These are phyloP conservation scores for Metarhizium anisopliae DNA, from an alignment of 2,329 filamentous ascomycete genomes.

Conservation along the genomic window DNA sequence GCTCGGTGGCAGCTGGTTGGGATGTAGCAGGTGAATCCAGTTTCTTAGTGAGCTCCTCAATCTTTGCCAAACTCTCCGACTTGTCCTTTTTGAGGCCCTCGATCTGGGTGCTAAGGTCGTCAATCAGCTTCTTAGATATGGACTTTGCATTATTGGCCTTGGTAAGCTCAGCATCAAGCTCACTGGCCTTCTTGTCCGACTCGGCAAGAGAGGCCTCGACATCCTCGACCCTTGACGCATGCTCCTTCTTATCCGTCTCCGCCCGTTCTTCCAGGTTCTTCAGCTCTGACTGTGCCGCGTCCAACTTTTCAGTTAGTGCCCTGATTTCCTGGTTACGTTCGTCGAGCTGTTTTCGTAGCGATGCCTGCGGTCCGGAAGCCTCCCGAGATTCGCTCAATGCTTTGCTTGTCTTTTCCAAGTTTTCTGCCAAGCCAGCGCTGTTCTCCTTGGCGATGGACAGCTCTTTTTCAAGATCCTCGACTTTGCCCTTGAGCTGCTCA, in stretches of 20 bases:
- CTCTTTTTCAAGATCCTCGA: slow-evolving; percentile 60
- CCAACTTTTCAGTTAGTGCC: slow-evolving; percentile 39
- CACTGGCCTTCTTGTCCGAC: slow-evolving; percentile 23
- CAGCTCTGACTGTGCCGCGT: slow-evolving; percentile 34
- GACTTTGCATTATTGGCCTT: slow-evolving; percentile 29
- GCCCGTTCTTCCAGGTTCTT: slow-evolving; percentile 31
- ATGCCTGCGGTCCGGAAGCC: slow-evolving; percentile 28
- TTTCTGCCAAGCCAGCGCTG: slow-evolving; percentile 55
- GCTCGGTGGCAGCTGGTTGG: slow-evolving; percentile 11
- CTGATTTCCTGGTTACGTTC: slow-evolving; percentile 39
- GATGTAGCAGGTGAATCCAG: slow-evolving; percentile 24
- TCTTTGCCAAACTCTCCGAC: slow-evolving; percentile 20
- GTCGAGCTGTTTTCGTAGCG: slow-evolving; percentile 41
- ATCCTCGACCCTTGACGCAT: slow-evolving; percentile 25
- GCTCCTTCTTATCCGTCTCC: slow-evolving; percentile 21
- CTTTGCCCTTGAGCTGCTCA: slow-evolving; percentile 58
- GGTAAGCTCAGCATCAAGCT: slow-evolving; percentile 32
- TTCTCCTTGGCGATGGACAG: slow-evolving; percentile 64
- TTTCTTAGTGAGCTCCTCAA: slow-evolving; percentile 34
- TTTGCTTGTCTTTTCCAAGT: slow-evolving; percentile 56
- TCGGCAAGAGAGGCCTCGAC: slow-evolving; percentile 26
- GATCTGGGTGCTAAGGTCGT: slow-evolving; percentile 28
- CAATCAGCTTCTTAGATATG: slow-evolving; percentile 32
- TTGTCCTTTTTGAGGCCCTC: slow-evolving; percentile 24
- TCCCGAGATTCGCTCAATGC: slow-evolving; percentile 47